Evolutionary conservation across 768 basidiomycete species (phyloP).

Genomic region (Rhodotorula graminis): DNA sequence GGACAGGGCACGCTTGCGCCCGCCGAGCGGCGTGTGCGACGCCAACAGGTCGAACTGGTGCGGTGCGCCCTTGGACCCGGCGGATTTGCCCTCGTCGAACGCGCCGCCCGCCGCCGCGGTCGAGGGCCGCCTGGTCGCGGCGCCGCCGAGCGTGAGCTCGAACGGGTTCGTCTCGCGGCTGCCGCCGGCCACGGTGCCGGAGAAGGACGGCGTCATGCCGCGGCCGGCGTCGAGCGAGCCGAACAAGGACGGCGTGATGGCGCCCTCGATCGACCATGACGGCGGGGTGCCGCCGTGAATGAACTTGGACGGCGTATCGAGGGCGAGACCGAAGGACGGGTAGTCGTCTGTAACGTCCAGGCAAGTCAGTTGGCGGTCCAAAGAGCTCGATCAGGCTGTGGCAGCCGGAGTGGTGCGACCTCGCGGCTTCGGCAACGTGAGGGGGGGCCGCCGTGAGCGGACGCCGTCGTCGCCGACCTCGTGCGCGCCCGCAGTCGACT

Average conservation of each 20-base stretch:
- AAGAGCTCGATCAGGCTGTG: background rate
- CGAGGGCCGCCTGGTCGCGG: slow-evolving; percentile 1
- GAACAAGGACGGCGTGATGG: slow-evolving; percentile 26
- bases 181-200: too few species aligned
- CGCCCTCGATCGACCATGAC: background rate
- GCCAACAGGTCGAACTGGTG: slow-evolving; percentile 9
- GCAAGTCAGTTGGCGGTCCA: background rate
- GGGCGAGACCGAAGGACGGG: slow-evolving; percentile 9
- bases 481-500: too few species aligned
- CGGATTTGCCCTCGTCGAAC: background rate
- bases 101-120: background rate
- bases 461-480: background rate
- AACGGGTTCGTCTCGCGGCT: slow-evolving; percentile 29
- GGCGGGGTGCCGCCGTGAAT: background rate
- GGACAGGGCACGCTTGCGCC: slow-evolving; percentile 33
- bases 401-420: background rate
- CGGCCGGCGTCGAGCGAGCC: slow-evolving; percentile 6
- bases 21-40: background rate
- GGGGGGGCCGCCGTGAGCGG: too few species aligned
- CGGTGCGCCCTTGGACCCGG: background rate
- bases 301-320: slow-evolving; percentile 27
- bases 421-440: background rate
- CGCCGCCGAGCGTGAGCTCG: slow-evolving; percentile 22
- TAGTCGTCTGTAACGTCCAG: background rate
- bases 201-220: slow-evolving; percentile 25